A percentile compares a stretch with the other conserved stretches of the same genome.
Conservation (phyloP, 179 eudicot species). For the Silene coronaria region DNA sequence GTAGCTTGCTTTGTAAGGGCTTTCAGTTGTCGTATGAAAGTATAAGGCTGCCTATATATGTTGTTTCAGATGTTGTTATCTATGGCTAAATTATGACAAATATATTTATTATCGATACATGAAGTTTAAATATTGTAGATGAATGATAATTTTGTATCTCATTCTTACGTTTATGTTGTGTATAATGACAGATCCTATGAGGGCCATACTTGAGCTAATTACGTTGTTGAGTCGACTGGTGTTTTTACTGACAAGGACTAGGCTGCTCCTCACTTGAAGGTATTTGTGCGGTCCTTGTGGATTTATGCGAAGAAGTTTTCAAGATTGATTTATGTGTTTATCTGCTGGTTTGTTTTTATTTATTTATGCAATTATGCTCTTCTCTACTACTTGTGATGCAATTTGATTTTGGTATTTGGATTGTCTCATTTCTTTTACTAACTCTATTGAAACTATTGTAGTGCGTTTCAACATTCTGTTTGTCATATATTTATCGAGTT, state of each 20-base stretch:
- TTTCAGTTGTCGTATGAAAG: not conserved
- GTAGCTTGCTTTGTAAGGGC: not conserved
- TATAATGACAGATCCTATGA: conserved; percentile 44
- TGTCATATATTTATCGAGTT: too few species aligned
- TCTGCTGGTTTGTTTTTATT: too few species aligned
- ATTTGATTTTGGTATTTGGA: too few species aligned
- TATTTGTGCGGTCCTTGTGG: not conserved
- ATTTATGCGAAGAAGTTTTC: too few species aligned
- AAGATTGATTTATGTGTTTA: not conserved
- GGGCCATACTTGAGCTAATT: conserved; percentile 48
- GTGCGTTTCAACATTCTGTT: too few species aligned
- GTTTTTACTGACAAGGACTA: conserved; percentile 62
- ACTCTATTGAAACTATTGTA: too few species aligned
- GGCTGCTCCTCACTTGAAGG: conserved; percentile 68
- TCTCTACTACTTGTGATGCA: too few species aligned
- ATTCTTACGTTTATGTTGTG: not conserved
- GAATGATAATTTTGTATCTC: not conserved
- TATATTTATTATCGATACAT: not conserved
- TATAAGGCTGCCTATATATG: not conserved
- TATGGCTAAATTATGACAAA: not conserved
- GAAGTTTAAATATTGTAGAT: not conserved
- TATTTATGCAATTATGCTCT: too few species aligned
- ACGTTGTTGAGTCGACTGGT: conserved; percentile 61
- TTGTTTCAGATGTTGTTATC: not conserved
- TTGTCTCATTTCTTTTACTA: too few species aligned